These are phyloP conservation scores for Boletus reticulatus DNA, from an alignment of 768 basidiomycete species.

Conservation along the genomic window DNA sequence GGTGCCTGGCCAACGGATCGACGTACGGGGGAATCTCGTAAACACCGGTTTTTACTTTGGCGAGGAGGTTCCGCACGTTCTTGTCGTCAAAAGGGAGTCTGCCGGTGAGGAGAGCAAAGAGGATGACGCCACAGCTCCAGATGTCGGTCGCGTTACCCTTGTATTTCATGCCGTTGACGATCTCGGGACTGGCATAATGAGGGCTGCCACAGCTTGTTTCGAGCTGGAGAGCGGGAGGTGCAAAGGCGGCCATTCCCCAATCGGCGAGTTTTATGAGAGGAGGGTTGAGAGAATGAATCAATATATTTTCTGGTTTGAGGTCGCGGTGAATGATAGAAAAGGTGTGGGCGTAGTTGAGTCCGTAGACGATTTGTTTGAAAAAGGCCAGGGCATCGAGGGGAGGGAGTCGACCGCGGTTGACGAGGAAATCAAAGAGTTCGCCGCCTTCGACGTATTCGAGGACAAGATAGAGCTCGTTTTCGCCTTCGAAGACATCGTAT, in stretches of 20 bases:
- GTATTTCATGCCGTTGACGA: slow-evolving; percentile 88
- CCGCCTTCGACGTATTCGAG: slow-evolving; percentile 96
- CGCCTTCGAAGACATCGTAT: slow-evolving; percentile 94
- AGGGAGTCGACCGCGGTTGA: slow-evolving; percentile 80
- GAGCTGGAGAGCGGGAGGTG: slow-evolving; percentile 77
- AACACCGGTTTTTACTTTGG: slow-evolving; percentile 84
- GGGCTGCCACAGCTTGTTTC: slow-evolving; percentile 97
- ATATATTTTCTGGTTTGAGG: slow-evolving; percentile 95
- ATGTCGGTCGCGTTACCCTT: slow-evolving; percentile 90
- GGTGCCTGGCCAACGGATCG: slow-evolving; percentile 80
- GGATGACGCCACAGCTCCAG: slow-evolving; percentile 95
- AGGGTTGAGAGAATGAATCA: slow-evolving; percentile 79
- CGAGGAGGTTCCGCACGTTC: slow-evolving; percentile 70
- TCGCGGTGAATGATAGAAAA: slow-evolving; percentile 99
- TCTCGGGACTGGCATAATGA: slow-evolving; percentile 96
- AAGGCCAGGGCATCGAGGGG: slow-evolving; percentile 82
- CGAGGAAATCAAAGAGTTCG: slow-evolving; percentile 95
- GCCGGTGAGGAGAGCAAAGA: slow-evolving; percentile 87
- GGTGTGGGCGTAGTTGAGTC: slow-evolving; percentile 93
- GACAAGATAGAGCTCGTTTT: slow-evolving; percentile 86
- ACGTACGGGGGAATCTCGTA: slow-evolving; percentile 82
- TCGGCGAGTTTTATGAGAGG: slow-evolving; percentile 94
- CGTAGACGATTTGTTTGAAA: slow-evolving; percentile 95
- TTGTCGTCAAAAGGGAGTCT: slow-evolving; percentile 94
- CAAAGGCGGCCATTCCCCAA: slow-evolving; percentile 98